Evolutionary conservation across 106 monocot species (phyloP), one percentile per base, ranked within the genome.

Genomic region (Vanilla planifolia): DNA sequence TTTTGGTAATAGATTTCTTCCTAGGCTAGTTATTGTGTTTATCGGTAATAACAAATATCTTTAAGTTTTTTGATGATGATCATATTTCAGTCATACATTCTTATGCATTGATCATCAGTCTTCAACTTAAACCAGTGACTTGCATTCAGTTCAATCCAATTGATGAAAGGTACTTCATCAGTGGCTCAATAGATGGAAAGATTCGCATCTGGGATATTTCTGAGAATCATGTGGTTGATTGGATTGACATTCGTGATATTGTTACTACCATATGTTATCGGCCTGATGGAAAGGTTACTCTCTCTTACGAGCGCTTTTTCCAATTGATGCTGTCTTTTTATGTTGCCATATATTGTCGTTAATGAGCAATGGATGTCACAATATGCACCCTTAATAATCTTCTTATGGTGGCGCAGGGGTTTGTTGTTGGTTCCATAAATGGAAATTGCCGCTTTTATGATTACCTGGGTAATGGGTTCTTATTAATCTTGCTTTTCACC

Each of bases 121-220:
- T 26, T 36, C 41, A 41, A 15, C 64, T 51, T 10, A 40, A 34
- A 45, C 8, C 82, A 94, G 93, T 94, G 30, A 94, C 93, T 21
- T 83, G 85, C 48, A 67, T 94, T 52, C 89, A 94, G 63, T 94
- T 94, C 72, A 85, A 94, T 69, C 93, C 85, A 16, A 37, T 66
- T 48, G 78, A 89, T 66, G 83, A 89, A 24, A 67, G 48, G 22
- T 73, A 77, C 70, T 94, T 94, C 67, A 83, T 94, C 53, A 94
- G 75, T 57, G 93, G 93, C 26, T 94, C 85, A 1, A 75, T 94
- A 61, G 93, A 94, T 70, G 93, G 93, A 16, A 94, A 89, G 69
- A 78, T 89, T 67, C 89, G 93, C 30, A 65, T 94, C 15, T 94
- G 93, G 93, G 64, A 62, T 47, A 52, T 80, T 43, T 42, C 61